These are phyloP conservation scores for Aspergillus japonicus DNA, from an alignment of 2,329 filamentous ascomycete species.

Conservation along the genomic window DNA sequence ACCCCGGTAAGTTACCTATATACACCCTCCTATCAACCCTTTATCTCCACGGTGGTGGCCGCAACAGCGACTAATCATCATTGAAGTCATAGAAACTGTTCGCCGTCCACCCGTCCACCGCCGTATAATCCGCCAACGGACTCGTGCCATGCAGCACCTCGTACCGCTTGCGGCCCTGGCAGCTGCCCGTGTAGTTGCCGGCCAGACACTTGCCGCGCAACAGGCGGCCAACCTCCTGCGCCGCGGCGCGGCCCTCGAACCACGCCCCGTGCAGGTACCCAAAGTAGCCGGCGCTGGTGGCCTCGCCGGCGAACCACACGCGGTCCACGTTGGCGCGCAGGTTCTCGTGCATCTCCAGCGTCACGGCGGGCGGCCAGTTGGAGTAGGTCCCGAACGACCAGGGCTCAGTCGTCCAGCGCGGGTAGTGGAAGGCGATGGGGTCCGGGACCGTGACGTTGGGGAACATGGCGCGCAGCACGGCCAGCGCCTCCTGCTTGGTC, in stretches of 20 bases:
- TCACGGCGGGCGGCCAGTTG: constrained; percentile 65
- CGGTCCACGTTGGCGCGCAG: constrained; percentile 61
- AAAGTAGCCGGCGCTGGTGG: constrained; percentile 61
- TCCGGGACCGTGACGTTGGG: constrained; percentile 58
- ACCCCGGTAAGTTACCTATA: too few species aligned
- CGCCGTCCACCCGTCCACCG: constrained; percentile 29
- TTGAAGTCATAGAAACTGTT: constrained; percentile 29
- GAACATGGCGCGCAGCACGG: constrained; percentile 61
- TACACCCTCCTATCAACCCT: too few species aligned
- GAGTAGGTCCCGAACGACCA: constrained; percentile 64
- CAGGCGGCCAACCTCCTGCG: constrained; percentile 20
- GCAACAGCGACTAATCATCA: constrained; percentile 1
- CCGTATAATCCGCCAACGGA: constrained; percentile 26
- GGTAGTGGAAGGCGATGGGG: constrained; percentile 60
- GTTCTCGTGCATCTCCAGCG: constrained; percentile 65
- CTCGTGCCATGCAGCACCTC: constrained; percentile 26
- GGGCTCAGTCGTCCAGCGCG: constrained; percentile 54
- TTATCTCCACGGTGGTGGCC: too few species aligned
- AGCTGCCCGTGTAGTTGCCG: constrained; percentile 9
- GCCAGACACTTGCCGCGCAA: constrained; percentile 22
- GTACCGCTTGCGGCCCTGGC: constrained; percentile 24
- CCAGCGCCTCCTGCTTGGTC: constrained; percentile 57
- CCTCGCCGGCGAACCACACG: constrained; percentile 66
- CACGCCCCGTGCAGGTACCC: constrained; percentile 65
- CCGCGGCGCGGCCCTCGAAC: constrained; percentile 54